These are phyloP conservation scores for Wickerhamomyces kurtzmanii DNA, from an alignment of 805 yeast genomes.

Conservation along the genomic window DNA sequence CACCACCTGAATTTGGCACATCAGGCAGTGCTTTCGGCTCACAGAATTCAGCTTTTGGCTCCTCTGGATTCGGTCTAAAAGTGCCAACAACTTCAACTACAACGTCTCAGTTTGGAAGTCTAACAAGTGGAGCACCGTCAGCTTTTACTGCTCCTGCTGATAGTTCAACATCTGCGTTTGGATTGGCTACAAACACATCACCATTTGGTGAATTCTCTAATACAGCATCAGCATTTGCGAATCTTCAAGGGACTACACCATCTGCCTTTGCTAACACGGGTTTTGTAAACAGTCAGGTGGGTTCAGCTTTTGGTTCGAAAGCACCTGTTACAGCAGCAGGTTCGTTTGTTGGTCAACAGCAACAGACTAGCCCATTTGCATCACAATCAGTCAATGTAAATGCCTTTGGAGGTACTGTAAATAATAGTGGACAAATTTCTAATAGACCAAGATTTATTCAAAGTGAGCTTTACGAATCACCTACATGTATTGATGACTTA, in stretches of 20 bases:
- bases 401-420: conserved; percentile 4
- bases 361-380: conserved; percentile 5
- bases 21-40: conserved; percentile 6
- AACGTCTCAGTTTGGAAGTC: conserved; percentile 5
- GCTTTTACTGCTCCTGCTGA: conserved; percentile 11
- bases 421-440: conserved; percentile 6
- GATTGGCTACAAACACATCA: conserved; percentile 2
- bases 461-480: conserved; percentile 21
- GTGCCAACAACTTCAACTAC: conserved; percentile 3
- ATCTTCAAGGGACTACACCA: conserved; percentile 1
- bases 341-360: not conserved
- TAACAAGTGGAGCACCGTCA: conserved; percentile 1
- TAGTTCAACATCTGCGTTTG: conserved; percentile 6
- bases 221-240: not conserved
- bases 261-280: conserved; percentile 3
- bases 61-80: conserved; percentile 4
- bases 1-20: conserved; percentile 1
- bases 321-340: not conserved
- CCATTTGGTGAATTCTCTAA: conserved; percentile 2
- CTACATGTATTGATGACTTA: conserved; percentile 24
- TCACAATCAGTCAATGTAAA: conserved; percentile 1
- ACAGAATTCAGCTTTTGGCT: conserved; percentile 2
- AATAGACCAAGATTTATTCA: conserved; percentile 19
- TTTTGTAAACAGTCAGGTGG: not conserved
- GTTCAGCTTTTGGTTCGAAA: not conserved